A percentile compares a stretch with the other conserved stretches of the same genome.
phyloP scores from a whole-genome alignment of 1,284 basidiomycete genomes.

The Tremellales sp. region DNA sequence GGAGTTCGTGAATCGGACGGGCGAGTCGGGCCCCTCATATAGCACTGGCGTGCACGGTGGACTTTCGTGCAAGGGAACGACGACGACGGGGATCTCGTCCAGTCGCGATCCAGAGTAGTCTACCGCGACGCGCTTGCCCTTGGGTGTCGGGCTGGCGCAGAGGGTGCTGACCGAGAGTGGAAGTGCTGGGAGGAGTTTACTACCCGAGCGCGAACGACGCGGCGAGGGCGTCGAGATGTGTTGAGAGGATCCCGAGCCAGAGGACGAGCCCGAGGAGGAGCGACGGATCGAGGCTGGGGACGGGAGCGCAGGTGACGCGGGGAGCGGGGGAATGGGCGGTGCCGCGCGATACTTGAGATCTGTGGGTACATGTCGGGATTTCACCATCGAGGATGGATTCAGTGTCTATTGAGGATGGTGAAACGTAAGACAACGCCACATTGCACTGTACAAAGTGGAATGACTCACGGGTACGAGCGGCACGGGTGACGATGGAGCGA shows the following conservation, averaged over 20 bases:
- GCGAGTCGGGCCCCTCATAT: no score
- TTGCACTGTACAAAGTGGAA: no score
- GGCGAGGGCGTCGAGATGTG: conserved; percentile 13
- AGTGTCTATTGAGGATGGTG: no score
- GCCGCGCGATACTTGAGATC: conserved; percentile 11
- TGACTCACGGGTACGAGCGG: no score
- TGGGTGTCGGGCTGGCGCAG: background rate
- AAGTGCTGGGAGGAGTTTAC: conserved; percentile 21
- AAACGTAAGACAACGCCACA: no score
- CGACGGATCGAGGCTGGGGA: conserved; percentile 1
- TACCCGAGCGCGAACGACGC: conserved; percentile 4
- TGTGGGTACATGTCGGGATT: conserved; percentile 11
- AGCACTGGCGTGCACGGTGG: no score
- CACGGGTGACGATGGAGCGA: no score
- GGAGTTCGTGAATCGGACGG: no score
- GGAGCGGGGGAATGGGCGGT: conserved; percentile 16
- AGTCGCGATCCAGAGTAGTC: conserved; percentile 4
- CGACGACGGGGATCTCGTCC: conserved; percentile 1
- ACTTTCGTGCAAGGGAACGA: background rate
- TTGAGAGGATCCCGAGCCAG: conserved; percentile 10
- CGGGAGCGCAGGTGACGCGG: conserved; percentile 11
- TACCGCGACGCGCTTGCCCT: conserved; percentile 5
- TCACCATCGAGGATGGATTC: no score
- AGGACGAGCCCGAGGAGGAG: conserved; percentile 12
- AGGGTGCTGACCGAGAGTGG: conserved; percentile 12